phyloP scores from a whole-genome alignment of 371 early-diverging fungal genomes.

The Parasitella parasitica region DNA sequence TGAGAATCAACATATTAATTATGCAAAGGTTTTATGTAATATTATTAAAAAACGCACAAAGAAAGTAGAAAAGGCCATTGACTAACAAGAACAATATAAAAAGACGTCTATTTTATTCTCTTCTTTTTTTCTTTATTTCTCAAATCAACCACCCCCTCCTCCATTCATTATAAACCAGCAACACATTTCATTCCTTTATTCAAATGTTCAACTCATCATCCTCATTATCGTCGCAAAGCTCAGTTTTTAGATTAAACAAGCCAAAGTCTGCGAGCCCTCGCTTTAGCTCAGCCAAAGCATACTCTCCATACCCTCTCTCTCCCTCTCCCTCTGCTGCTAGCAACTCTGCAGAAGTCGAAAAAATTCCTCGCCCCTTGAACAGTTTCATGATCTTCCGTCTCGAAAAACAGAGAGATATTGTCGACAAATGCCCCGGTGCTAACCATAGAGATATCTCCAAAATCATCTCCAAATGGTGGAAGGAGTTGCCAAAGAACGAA shows the following conservation, averaged over 20 bases:
- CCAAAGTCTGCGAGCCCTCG: not conserved
- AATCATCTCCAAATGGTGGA: constrained; percentile 76
- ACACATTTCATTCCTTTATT: not conserved
- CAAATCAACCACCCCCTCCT: not conserved
- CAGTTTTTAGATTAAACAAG: not conserved
- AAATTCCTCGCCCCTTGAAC: constrained; percentile 51
- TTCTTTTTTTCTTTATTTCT: not conserved
- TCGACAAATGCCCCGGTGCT: constrained; percentile 55
- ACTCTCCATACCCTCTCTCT: not conserved
- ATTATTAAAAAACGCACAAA: not conserved
- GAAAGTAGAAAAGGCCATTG: not conserved
- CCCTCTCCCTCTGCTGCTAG: not conserved
- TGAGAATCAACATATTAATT: not conserved
- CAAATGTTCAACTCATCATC: not conserved
- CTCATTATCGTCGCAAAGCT: not conserved
- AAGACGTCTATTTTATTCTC: not conserved
- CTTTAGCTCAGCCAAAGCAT: not conserved
- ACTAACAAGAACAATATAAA: not conserved
- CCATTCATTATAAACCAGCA: not conserved
- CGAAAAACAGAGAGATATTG: constrained; percentile 65
- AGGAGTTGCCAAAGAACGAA: constrained; percentile 49
- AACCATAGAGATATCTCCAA: constrained; percentile 73
- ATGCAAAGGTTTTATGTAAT: not conserved
- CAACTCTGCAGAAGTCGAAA: not conserved
- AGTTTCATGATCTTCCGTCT: constrained; percentile 69